Percentiles rank a stretch among this genome's conserved stretches.
These are phyloP conservation scores for Chlorella variabilis DNA, from an alignment of 163 green algal species.

Conservation along the genomic window DNA sequence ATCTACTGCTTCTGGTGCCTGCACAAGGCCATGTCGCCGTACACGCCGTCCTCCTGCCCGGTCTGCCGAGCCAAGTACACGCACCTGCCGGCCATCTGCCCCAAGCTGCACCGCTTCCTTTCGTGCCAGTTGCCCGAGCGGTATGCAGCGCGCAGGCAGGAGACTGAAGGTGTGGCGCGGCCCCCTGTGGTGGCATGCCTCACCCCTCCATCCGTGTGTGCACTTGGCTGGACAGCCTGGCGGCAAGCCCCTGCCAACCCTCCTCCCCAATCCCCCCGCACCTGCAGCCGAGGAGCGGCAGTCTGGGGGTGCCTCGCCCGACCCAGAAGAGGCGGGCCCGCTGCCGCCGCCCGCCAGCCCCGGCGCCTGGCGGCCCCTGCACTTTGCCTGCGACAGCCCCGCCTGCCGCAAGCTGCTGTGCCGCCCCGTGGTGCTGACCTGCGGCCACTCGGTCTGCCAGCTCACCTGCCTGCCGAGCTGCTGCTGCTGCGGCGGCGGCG, in stretches of 20 bases:
- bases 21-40: conserved; percentile 56
- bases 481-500: neutral
- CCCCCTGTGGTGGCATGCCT: too few species aligned
- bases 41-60: conserved; percentile 51
- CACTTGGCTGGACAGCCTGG: neutral
- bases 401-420: conserved; percentile 49
- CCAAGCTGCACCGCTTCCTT: conserved; percentile 52
- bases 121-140: conserved; percentile 37
- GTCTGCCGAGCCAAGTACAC: conserved; percentile 57
- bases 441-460: conserved; percentile 60
- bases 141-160: conserved; percentile 36
- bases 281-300: conserved; percentile 39
- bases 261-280: too few species aligned
- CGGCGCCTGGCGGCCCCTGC: neutral
- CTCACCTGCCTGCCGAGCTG: conserved; percentile 6
- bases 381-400: conserved; percentile 49
- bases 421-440: conserved; percentile 60
- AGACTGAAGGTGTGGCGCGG: conserved; percentile 38
- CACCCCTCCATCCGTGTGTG: neutral
- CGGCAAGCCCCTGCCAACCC: too few species aligned
- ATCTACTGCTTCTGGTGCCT: conserved; percentile 76
- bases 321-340: neutral
- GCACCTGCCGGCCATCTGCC: conserved; percentile 60
- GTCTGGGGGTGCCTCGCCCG: neutral
- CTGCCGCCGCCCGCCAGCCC: neutral